Evolutionary conservation across 148 eudicot genomes (phyloP), one percentile per base, ranked within the genome.

Genomic region (Nepenthes mirabilis): DNA sequence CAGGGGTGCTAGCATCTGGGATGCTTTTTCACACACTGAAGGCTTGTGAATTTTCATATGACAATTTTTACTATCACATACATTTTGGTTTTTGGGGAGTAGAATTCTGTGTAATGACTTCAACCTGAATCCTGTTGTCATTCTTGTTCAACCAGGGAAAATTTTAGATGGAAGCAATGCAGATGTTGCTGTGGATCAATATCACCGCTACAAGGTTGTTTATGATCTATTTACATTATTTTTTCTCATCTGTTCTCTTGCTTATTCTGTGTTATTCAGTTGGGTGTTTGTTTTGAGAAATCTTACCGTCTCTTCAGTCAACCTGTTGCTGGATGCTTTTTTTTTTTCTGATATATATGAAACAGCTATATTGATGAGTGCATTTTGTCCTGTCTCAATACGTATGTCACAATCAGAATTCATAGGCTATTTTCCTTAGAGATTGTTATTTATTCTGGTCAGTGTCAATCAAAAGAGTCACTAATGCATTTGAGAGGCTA

Each of bases 181-280:
- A n/a, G 95, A 87, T 74, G 58, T 83, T 33, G 76, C 95, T 34
- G 87, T 87, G n/a, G 89, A 87, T 75, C 95, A 87, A 63, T 87
- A 81, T 57, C 81, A 87, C 75, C 89, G 84, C 55, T 87, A 87
- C 82, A 83, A 87, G 95, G 95, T 82, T n/a, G 34, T 11, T 33
- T 36, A n/a, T 58, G 36, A 34, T 13, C 33, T 68, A 60, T 56
- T 43, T 56, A 37, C 36, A 53, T 47, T 9, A 6, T 23, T 61
- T 60, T 9, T 50, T 36, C 34, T 56, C 37, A 13, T 35, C 54
- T 8, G 45, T 40, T 40, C 8, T 8, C 8, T 3, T 4, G 45
- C 45, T 40, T 40, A 40, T 40, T 49, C 52, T 11, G 6, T 49
- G 11, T 5, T 5, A 49, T 5, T n/a, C 2, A n/a, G 2, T 49